These are phyloP conservation scores for Eurotiales sp. DNA, from an alignment of 2,329 filamentous ascomycete genomes.

Conservation along the genomic window DNA sequence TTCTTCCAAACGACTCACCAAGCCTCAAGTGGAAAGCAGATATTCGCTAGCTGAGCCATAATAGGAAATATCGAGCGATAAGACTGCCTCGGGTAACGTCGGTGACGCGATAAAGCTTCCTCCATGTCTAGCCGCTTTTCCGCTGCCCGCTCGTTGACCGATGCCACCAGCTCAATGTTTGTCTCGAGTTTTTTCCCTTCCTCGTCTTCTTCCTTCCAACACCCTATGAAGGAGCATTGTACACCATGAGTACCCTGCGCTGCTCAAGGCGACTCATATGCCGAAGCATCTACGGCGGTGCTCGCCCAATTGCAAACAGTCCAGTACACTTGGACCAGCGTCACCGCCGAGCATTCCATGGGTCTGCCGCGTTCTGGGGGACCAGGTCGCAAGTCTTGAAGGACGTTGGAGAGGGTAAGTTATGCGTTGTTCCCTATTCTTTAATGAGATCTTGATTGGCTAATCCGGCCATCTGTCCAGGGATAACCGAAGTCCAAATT, in stretches of 20 bases:
- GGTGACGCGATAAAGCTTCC: slow-evolving; percentile 13
- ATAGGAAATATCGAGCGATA: not conserved
- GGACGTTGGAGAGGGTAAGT: slow-evolving; percentile 42
- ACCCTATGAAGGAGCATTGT: not conserved
- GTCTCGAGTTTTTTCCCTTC: not conserved
- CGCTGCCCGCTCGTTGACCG: not conserved
- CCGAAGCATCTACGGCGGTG: slow-evolving; percentile 20
- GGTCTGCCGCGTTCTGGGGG: slow-evolving; percentile 29
- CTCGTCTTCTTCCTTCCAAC: not conserved
- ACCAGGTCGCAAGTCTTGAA: slow-evolving; percentile 40
- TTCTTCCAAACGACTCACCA: too few relatives aligned
- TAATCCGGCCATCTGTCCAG: slow-evolving; percentile 43
- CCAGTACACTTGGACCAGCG: slow-evolving; percentile 17
- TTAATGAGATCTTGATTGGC: not conserved
- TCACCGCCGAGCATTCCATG: slow-evolving; percentile 33
- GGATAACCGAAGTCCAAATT: slow-evolving; percentile 96
- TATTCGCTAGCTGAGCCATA: too few relatives aligned
- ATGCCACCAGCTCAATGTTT: slow-evolving; percentile 1
- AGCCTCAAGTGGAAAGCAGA: too few relatives aligned
- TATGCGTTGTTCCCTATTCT: not conserved
- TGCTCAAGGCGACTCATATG: slow-evolving; percentile 10
- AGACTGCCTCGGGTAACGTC: slow-evolving; percentile 14
- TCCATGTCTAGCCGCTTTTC: slow-evolving; percentile 13
- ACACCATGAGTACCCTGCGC: slow-evolving; percentile 11
- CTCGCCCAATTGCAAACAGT: slow-evolving; percentile 20